A percentile compares a stretch with the other conserved stretches of the same genome.
phyloP scores from a whole-genome alignment of 257 asterid genomes.

The Sherardia arvensis region DNA sequence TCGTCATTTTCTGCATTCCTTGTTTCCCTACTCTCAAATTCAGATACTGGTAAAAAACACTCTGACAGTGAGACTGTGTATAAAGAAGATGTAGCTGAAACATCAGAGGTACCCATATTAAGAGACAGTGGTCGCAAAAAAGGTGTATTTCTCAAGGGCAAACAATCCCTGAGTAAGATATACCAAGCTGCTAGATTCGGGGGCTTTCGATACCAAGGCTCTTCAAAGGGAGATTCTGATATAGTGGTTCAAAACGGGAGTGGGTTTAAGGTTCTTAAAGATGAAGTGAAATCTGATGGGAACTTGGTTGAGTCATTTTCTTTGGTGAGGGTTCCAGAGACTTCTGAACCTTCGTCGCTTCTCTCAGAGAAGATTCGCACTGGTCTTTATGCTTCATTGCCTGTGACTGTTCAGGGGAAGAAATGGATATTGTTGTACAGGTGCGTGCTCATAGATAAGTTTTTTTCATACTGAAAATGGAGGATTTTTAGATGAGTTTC shows the following conservation, averaged over 20 bases:
- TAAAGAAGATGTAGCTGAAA: constrained; percentile 26
- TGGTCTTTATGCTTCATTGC: constrained; percentile 55
- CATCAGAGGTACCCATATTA: constrained; percentile 35
- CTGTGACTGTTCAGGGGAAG: constrained; percentile 70
- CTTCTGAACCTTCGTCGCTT: constrained; percentile 83
- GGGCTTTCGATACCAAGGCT: constrained; percentile 49
- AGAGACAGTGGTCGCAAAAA: constrained; percentile 57
- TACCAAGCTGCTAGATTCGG: constrained; percentile 57
- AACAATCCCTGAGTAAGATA: constrained; percentile 57
- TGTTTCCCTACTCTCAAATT: constrained; percentile 60
- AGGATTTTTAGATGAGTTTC: background rate
- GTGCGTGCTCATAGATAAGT: constrained; percentile 20
- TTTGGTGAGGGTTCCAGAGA: constrained; percentile 46
- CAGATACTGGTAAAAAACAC: constrained; percentile 37
- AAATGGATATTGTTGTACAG: constrained; percentile 90
- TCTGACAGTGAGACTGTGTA: constrained; percentile 22
- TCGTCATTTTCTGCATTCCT: constrained; percentile 87
- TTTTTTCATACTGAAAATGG: constrained; percentile 7
- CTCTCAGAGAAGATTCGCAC: constrained; percentile 65
- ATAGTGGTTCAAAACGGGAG: constrained; percentile 28
- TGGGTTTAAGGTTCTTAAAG: constrained; percentile 22
- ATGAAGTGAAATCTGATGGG: constrained; percentile 42
- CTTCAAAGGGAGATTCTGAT: constrained; percentile 40
- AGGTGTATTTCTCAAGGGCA: constrained; percentile 64
- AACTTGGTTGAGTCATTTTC: constrained; percentile 28